These are phyloP conservation scores for Talaromyces sp. DNA, from an alignment of 2,329 filamentous ascomycete species.

Conservation along the genomic window DNA sequence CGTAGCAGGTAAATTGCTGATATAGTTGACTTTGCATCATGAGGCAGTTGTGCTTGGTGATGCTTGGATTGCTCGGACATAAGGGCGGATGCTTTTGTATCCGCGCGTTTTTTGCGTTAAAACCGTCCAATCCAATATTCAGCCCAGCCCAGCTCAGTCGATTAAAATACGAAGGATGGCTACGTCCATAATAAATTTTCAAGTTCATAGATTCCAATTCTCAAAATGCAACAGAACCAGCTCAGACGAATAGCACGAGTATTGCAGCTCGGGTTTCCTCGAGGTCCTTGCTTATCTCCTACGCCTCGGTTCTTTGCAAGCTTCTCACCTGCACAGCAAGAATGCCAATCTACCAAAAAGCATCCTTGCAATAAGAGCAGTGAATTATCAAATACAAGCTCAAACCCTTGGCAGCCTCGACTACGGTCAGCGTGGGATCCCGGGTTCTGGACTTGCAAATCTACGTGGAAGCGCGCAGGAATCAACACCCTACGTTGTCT, in stretches of 20 bases:
- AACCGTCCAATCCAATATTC: not conserved
- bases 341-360: not conserved
- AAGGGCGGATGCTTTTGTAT: not conserved
- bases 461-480: slow-evolving; percentile 47
- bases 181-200: not conserved
- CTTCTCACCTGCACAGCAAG: not conserved
- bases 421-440: not conserved
- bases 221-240: not conserved
- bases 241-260: no score
- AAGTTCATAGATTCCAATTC: no score
- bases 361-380: not conserved
- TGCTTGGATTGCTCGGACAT: not conserved
- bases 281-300: not conserved
- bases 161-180: not conserved
- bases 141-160: not conserved
- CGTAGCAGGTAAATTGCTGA: not conserved
- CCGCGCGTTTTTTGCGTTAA: not conserved
- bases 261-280: not conserved
- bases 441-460: slow-evolving; percentile 33
- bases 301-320: not conserved
- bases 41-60: not conserved
- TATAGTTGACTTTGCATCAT: not conserved
- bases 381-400: not conserved
- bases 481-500: slow-evolving; percentile 55
- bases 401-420: not conserved